These are phyloP conservation scores for Ensete ventricosum DNA, from an alignment of 176 grass and related monocot species.

Conservation along the genomic window DNA sequence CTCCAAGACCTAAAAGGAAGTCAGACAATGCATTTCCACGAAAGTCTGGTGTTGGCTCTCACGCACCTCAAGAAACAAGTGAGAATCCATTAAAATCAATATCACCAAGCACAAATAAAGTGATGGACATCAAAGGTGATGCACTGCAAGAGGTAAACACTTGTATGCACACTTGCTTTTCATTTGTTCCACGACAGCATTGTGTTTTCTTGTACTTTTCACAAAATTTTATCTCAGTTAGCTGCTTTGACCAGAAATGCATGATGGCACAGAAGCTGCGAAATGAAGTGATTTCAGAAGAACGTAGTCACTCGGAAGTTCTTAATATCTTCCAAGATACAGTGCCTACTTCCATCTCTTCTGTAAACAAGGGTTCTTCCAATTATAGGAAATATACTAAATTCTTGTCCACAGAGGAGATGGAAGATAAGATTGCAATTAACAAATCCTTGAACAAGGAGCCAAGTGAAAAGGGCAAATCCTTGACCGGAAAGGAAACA, in stretches of 20 bases:
- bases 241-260: constrained; percentile 33
- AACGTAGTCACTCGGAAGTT: constrained; percentile 66
- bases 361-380: constrained; percentile 54
- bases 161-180: constrained; percentile 7
- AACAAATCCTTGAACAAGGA: constrained; percentile 6
- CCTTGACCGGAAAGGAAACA: constrained; percentile 22
- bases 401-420: constrained; percentile 30
- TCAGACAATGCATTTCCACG: constrained; percentile 76
- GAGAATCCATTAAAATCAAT: constrained; percentile 37
- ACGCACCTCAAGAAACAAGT: constrained; percentile 28
- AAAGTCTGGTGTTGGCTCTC: constrained; percentile 39
- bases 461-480: constrained; percentile 17
- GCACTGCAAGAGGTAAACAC: constrained; percentile 46
- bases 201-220: constrained; percentile 14
- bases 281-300: constrained; percentile 54
- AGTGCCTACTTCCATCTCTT: constrained; percentile 63
- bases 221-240: background rate
- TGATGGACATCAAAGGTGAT: constrained; percentile 25
- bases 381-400: constrained; percentile 25
- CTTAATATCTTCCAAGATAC: constrained; percentile 58
- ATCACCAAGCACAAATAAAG: constrained; percentile 28
- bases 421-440: constrained; percentile 21
- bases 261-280: constrained; percentile 42
- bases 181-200: background rate
- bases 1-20: constrained; percentile 89